Base-by-base conservation (phyloP, 2,329 filamentous ascomycete genomes). In the Mollisiaceae sp. region DNA sequence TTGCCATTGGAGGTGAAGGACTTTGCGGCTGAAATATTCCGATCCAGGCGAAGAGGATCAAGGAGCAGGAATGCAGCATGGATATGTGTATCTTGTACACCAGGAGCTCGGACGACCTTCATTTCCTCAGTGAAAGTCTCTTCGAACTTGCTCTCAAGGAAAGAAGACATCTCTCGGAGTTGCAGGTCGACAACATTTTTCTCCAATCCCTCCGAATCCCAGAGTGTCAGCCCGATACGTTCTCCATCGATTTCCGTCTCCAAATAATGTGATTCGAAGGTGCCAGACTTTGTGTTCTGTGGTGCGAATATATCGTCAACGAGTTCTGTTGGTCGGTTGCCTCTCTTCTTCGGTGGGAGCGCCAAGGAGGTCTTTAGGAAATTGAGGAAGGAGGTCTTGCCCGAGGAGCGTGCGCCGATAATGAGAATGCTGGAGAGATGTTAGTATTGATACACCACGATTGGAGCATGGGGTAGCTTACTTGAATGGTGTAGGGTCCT, bases 401-500 rank as follows among this genome's bases (percentile, higher is more conserved):
- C 95, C 8, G 92, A 90, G 78, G 90, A 91, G 66, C 91, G 89
- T 59, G 93, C 91, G 66, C 95, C 95, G 74, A 98, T 88, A 67
- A 99, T 89, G 66, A 99, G 87, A 72, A 99, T 89, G 78, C 94
- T 98, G 58, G 62, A 58, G 60, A 59, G 38, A 36, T n/a, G 69
- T 72, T 63, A 72, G 66, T 58, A 56, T 27, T n/a, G 39, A 54
- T 32, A 27, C 15, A 8, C n/a, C 43, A 18, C 24, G 18, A 39
- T 24, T 38, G 43, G 20, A 57, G 8, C 12, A 54, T 39, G 20
- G 20, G 27, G 18, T 20, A 65, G 86, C 93, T 86, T 83, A 98
- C 94, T 99, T 99, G 86, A 98, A 97, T 0, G 95, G 93, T 12
- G 94, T 97, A 9, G 95, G 95, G 76, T 99, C 95, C 83, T 97